Percentiles rank a stretch among this genome's conserved stretches.
These are phyloP conservation scores for Boeremia lycopersici DNA, from an alignment of 2,329 filamentous ascomycete genomes.

Conservation along the genomic window DNA sequence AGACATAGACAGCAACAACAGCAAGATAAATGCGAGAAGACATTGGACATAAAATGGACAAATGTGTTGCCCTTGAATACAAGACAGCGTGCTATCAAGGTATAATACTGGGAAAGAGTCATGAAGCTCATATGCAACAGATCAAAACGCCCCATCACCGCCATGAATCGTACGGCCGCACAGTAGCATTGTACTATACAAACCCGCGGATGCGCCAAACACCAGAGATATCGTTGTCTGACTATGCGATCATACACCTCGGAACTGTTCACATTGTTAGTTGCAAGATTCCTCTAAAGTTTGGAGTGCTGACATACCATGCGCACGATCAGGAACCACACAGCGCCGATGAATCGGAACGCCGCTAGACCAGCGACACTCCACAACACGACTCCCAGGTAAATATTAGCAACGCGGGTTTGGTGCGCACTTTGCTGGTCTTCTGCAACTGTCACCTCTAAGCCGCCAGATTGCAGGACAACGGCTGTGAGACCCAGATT, in stretches of 20 bases:
- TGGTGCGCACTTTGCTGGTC: constrained; percentile 53
- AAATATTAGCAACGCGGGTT: constrained; percentile 71
- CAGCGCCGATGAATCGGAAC: constrained; percentile 85
- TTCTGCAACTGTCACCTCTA: constrained; percentile 60
- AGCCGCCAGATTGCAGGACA: constrained; percentile 82
- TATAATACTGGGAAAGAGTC: constrained; percentile 16
- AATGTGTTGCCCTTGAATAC: constrained; percentile 1
- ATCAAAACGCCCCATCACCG: constrained; percentile 6
- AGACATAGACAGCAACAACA: not conserved
- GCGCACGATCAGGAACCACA: constrained; percentile 81
- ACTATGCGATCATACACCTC: constrained; percentile 52
- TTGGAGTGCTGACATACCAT: constrained; percentile 41
- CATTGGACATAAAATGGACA: not conserved
- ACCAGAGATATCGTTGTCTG: not conserved
- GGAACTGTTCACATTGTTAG: constrained; percentile 53
- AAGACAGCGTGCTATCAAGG: constrained; percentile 14
- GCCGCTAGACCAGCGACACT: constrained; percentile 82
- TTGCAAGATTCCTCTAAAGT: not conserved
- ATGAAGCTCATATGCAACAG: constrained; percentile 14
- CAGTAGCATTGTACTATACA: constrained; percentile 5
- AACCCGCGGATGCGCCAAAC: constrained; percentile 11
- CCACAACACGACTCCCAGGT: constrained; percentile 87
- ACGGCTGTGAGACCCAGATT: constrained; percentile 88
- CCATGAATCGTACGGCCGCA: constrained; percentile 4
- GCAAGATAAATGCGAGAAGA: not conserved